phyloP scores from a whole-genome alignment of 1,139 yeast genomes.

The Diutina pseudorugosa region DNA sequence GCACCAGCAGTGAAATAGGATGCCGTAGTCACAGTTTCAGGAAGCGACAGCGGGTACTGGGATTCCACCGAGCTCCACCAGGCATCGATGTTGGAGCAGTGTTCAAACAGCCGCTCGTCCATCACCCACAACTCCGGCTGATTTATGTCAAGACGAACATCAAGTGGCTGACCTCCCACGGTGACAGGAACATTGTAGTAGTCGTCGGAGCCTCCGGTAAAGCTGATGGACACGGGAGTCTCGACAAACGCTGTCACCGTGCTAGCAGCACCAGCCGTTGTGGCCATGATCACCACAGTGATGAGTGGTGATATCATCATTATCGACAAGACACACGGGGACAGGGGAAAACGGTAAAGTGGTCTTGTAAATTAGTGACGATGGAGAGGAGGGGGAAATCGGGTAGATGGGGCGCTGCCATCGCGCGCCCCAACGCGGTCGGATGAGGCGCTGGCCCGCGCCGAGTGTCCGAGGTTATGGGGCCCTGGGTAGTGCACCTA shows the following conservation, averaged over 20 bases:
- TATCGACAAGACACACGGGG: too few relatives aligned
- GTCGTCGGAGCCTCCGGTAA: not conserved
- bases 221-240: not conserved
- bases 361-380: too few relatives aligned
- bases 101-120: not conserved
- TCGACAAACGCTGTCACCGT: not conserved
- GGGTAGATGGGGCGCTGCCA: too few relatives aligned
- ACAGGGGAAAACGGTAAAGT: too few relatives aligned
- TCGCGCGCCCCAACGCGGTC: too few relatives aligned
- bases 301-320: not conserved
- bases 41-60: not conserved
- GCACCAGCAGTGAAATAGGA: not conserved
- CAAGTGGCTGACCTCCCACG: not conserved
- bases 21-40: not conserved
- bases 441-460: too few relatives aligned
- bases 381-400: too few relatives aligned
- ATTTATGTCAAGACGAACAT: not conserved
- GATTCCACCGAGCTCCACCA: not conserved
- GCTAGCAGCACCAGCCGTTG: not conserved
- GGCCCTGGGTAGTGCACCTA: too few relatives aligned
- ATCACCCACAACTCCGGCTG: slow-evolving; percentile 2
- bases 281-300: not conserved
- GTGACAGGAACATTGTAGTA: not conserved
- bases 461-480: too few relatives aligned
- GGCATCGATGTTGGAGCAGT: not conserved